Evolutionary conservation across 208 protist species (phyloP).

Genomic region (Crithidia mellificae): DNA sequence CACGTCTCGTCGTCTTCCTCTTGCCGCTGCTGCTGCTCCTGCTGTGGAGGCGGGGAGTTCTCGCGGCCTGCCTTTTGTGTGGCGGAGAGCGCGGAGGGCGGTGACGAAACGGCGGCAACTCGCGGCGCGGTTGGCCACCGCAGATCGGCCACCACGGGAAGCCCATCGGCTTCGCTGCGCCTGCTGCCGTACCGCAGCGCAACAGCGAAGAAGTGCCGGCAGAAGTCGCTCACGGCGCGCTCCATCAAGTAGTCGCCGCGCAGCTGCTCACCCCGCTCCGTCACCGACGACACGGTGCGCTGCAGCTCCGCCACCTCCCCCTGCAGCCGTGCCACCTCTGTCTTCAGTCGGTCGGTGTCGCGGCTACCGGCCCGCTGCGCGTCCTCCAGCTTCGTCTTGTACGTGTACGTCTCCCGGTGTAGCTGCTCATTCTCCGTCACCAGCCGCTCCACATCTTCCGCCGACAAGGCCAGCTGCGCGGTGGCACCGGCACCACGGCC

Average conservation of each 20-base stretch:
- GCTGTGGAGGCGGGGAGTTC: too few species aligned
- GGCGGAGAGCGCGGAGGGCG: background rate
- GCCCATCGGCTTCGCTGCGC: background rate
- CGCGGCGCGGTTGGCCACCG: conserved; percentile 11
- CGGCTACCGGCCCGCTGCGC: conserved; percentile 15
- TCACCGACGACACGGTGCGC: conserved; percentile 35
- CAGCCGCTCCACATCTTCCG: conserved; percentile 70
- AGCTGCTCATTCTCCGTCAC: conserved; percentile 71
- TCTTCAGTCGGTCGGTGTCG: conserved; percentile 19
- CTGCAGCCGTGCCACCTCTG: conserved; percentile 36
- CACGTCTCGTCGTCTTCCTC: too few species aligned
- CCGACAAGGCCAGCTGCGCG: conserved; percentile 34
- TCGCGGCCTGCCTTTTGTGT: too few species aligned
- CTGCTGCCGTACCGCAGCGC: conserved; percentile 7
- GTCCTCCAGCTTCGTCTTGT: conserved; percentile 55
- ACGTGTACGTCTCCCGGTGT: conserved; percentile 65
- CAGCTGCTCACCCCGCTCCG: conserved; percentile 43
- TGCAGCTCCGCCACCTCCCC: conserved; percentile 49
- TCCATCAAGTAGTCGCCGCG: conserved; percentile 45
- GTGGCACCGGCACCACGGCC: background rate
- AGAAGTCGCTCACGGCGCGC: conserved; percentile 61
- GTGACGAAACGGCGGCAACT: background rate
- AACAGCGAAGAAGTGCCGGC: conserved; percentile 52
- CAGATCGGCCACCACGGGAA: conserved; percentile 8
- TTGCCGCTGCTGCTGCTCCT: background rate